These are phyloP conservation scores for Boletus pseudo-olivaceus DNA, from an alignment of 768 basidiomycete species.

Conservation along the genomic window DNA sequence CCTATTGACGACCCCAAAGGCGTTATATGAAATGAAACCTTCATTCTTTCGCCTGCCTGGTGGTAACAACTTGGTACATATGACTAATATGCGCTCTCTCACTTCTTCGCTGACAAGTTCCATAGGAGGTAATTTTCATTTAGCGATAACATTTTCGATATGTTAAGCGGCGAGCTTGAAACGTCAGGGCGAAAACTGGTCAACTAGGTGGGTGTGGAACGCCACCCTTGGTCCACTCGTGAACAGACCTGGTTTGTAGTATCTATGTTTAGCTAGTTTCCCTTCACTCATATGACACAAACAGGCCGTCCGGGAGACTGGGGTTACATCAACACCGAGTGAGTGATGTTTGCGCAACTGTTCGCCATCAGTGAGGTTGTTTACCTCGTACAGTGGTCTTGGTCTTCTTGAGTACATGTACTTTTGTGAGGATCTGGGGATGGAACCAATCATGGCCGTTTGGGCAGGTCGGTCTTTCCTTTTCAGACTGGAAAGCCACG, in stretches of 20 bases:
- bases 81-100: constrained; percentile 5
- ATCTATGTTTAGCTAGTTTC: neutral
- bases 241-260: constrained; percentile 39
- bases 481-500: neutral
- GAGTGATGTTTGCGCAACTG: constrained; percentile 6
- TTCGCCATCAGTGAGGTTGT: neutral
- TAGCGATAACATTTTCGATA: neutral
- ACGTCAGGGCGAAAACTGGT: constrained; percentile 48
- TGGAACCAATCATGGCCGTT: constrained; percentile 61
- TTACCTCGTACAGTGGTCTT: constrained; percentile 39
- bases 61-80: constrained; percentile 57
- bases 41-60: constrained; percentile 67
- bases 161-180: neutral
- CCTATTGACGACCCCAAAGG: constrained; percentile 28
- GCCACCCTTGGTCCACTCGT: constrained; percentile 55
- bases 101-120: constrained; percentile 14
- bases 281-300: neutral
- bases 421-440: constrained; percentile 53
- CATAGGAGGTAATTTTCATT: constrained; percentile 38
- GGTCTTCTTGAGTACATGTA: constrained; percentile 56
- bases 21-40: constrained; percentile 52
- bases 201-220: constrained; percentile 64
- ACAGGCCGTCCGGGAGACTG: constrained; percentile 59
- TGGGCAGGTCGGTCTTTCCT: constrained; percentile 43
- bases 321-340: constrained; percentile 63